phyloP scores from a whole-genome alignment of 164 flowering plant species.

The Echeveria elegans region DNA sequence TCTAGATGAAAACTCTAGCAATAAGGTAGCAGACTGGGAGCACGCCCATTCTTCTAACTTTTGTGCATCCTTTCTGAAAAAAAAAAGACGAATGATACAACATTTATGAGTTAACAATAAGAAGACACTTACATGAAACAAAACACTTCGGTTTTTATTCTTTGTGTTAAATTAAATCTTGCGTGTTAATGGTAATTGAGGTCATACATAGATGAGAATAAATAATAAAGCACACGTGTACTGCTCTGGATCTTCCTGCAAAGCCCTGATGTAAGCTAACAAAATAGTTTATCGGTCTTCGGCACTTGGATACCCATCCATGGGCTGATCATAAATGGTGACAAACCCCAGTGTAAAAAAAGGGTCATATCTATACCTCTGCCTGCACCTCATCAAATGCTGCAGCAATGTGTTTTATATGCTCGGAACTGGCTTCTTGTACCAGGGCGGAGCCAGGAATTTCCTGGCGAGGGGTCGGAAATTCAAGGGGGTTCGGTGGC shows the following conservation, averaged over 20 bases:
- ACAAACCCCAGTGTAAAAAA: constrained; percentile 96
- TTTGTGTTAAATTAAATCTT: too few species aligned
- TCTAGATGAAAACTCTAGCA: constrained; percentile 70
- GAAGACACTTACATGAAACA: background rate
- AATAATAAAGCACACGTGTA: constrained; percentile 42
- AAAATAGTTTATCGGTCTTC: constrained; percentile 80
- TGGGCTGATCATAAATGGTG: constrained; percentile 83
- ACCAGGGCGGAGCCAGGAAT: too few species aligned
- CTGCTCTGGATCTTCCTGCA: constrained; percentile 79
- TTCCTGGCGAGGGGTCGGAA: too few species aligned
- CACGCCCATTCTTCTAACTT: constrained; percentile 95
- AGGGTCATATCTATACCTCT: constrained; percentile 65
- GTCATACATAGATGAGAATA: background rate
- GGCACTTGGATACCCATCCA: constrained; percentile 90
- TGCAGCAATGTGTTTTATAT: constrained; percentile 84
- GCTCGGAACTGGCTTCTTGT: constrained; percentile 87
- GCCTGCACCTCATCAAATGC: constrained; percentile 80
- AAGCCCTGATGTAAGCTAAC: constrained; percentile 65
- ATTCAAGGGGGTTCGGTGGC: too few species aligned
- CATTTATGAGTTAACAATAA: too few species aligned
- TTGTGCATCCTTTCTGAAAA: constrained; percentile 63
- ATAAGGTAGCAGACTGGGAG: constrained; percentile 49
- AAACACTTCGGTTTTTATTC: too few species aligned
- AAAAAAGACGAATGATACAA: too few species aligned
- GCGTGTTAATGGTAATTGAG: too few species aligned